These are phyloP conservation scores for Coriaria nepalensis DNA, from an alignment of 306 rosid species.

Conservation along the genomic window DNA sequence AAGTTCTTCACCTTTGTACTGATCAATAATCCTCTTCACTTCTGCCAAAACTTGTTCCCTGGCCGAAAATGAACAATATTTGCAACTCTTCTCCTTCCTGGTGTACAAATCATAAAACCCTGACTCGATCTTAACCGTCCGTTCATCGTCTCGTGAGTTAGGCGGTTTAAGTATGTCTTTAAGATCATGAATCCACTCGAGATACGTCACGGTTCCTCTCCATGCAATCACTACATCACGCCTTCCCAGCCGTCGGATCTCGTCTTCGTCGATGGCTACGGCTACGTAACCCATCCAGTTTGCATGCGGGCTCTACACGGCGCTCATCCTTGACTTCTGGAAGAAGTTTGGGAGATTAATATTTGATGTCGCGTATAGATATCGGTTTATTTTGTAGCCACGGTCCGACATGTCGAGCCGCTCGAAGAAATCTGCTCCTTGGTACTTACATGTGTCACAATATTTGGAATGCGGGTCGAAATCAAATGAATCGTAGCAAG, in stretches of 20 bases:
- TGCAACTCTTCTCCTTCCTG: slow-evolving; percentile 34
- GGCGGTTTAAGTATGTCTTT: slow-evolving; percentile 30
- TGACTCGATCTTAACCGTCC: slow-evolving; percentile 38
- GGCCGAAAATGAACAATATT: slow-evolving; percentile 41
- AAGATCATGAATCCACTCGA: slow-evolving; percentile 49
- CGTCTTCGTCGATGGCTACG: slow-evolving; percentile 20
- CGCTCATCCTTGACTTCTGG: slow-evolving; percentile 28
- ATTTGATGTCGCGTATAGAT: slow-evolving; percentile 64
- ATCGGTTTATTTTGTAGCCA: slow-evolving; percentile 41
- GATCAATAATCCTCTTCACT: slow-evolving; percentile 32
- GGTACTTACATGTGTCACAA: slow-evolving; percentile 61
- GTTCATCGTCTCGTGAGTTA: slow-evolving; percentile 14
- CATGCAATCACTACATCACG: slow-evolving; percentile 55
- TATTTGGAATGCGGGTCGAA: slow-evolving; percentile 60
- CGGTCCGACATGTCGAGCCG: slow-evolving; percentile 21
- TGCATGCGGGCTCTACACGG: slow-evolving; percentile 58
- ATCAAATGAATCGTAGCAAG: slow-evolving; percentile 53
- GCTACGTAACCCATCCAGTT: slow-evolving; percentile 75
- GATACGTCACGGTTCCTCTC: slow-evolving; percentile 61
- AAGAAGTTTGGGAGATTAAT: slow-evolving; percentile 70
- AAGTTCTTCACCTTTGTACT: slow-evolving; percentile 34
- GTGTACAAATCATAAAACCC: slow-evolving; percentile 61
- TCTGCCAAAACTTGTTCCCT: slow-evolving; percentile 53
- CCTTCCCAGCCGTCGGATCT: slow-evolving; percentile 33
- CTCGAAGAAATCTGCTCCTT: slow-evolving; percentile 29